A percentile compares a stretch with the other conserved stretches of the same genome.
phyloP scores from a whole-genome alignment of 139 green algal species.

The Chlorella sorokiniana region DNA sequence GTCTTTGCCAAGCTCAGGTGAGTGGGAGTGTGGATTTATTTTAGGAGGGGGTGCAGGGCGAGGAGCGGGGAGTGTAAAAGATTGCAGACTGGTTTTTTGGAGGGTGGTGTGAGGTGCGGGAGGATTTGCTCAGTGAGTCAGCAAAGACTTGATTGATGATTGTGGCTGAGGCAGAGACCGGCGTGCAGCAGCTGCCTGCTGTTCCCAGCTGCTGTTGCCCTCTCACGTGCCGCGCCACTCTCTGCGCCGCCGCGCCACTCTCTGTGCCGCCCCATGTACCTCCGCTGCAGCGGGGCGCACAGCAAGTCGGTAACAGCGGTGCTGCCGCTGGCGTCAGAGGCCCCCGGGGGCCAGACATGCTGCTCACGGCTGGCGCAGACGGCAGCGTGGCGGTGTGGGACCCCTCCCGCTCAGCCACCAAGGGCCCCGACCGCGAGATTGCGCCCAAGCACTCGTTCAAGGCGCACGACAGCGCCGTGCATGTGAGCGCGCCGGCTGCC shows the following conservation, averaged over 20 bases:
- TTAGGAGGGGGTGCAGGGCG: not conserved
- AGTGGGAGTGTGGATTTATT: not conserved
- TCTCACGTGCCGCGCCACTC: too few relatives aligned
- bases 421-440: constrained; percentile 43
- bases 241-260: too few relatives aligned
- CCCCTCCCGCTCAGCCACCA: constrained; percentile 41
- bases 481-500: not conserved
- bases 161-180: too few relatives aligned
- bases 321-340: constrained; percentile 35
- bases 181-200: too few relatives aligned
- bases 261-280: not conserved
- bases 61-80: not conserved
- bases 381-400: constrained; percentile 65
- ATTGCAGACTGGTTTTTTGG: not conserved
- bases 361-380: constrained; percentile 56
- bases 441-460: constrained; percentile 50
- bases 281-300: constrained; percentile 36
- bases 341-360: constrained; percentile 45
- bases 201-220: not conserved
- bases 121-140: too few relatives aligned
- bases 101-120: not conserved
- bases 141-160: too few relatives aligned
- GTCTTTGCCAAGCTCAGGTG: constrained; percentile 56
- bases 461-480: constrained; percentile 58
- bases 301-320: constrained; percentile 47